Conservation (phyloP, 2,329 filamentous ascomycete species). For the Fusarium miscanthi region DNA sequence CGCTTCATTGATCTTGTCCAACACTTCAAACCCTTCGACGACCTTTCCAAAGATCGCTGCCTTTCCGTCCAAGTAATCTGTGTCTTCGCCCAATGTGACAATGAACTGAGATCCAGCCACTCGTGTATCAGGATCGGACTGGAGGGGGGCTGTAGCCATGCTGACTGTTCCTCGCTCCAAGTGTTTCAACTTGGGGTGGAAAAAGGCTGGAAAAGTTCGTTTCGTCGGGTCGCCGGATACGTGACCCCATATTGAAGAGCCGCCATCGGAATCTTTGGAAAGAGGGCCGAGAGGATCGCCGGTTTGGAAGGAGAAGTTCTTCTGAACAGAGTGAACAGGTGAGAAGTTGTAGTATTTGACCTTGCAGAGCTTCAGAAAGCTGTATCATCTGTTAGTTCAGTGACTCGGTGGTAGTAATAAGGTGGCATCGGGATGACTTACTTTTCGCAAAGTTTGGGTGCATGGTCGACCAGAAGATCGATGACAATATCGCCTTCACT, state of each 20-base stretch:
- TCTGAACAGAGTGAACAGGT: slow-evolving; percentile 90
- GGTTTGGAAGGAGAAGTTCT: slow-evolving; percentile 95
- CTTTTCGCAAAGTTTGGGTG: slow-evolving; percentile 95
- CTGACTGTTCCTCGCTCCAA: slow-evolving; percentile 90
- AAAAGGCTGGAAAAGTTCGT: slow-evolving; percentile 84
- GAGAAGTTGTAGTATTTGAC: slow-evolving; percentile 99
- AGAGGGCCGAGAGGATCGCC: slow-evolving; percentile 92
- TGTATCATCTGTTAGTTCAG: slow-evolving; percentile 60
- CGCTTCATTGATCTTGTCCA: slow-evolving; percentile 92
- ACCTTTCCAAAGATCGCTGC: slow-evolving; percentile 96
- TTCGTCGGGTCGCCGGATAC: slow-evolving; percentile 74
- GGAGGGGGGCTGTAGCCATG: slow-evolving; percentile 90
- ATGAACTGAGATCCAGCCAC: slow-evolving; percentile 93
- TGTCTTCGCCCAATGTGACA: slow-evolving; percentile 87
- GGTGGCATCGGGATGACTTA: slow-evolving; percentile 62
- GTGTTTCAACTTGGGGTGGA: slow-evolving; percentile 90
- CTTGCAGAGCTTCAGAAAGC: slow-evolving; percentile 98
- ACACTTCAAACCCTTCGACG: slow-evolving; percentile 91
- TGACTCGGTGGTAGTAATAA: slow-evolving; percentile 20
- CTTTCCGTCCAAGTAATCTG: slow-evolving; percentile 91
- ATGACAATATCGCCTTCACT: slow-evolving; percentile 94
- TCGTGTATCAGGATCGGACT: slow-evolving; percentile 81
- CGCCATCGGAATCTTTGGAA: slow-evolving; percentile 87
- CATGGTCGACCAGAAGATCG: slow-evolving; percentile 88
- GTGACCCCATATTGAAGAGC: slow-evolving; percentile 91